These are phyloP conservation scores for Candida caryicola DNA, from an alignment of 805 yeast species.

Conservation along the genomic window DNA sequence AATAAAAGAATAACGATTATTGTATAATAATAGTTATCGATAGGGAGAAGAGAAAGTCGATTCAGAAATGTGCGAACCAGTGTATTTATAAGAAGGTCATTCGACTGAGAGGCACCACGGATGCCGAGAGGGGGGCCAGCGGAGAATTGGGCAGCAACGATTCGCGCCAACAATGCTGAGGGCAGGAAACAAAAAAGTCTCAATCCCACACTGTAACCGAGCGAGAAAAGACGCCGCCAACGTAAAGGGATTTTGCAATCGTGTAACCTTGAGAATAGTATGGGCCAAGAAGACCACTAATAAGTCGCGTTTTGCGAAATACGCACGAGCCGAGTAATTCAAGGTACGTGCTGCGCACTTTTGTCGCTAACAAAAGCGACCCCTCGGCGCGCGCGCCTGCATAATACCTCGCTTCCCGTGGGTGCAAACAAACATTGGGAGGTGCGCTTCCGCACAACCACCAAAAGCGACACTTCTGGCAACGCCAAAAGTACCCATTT, in stretches of 20 bases:
- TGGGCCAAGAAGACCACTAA: background rate
- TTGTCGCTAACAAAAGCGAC: background rate
- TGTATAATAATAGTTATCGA: slow-evolving; percentile 8
- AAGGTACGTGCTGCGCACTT: background rate
- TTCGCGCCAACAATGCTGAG: background rate
- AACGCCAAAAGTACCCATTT: background rate
- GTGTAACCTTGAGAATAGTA: background rate
- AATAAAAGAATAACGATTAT: slow-evolving; percentile 12
- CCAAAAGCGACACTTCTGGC: background rate
- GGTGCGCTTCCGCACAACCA: background rate
- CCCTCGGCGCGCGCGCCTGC: background rate
- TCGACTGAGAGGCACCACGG: background rate
- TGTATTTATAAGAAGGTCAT: slow-evolving; percentile 5
- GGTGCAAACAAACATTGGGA: background rate
- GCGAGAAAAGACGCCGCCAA: background rate
- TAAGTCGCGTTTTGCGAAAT: background rate
- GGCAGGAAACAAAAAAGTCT: background rate
- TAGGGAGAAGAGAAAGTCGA: slow-evolving; percentile 9
- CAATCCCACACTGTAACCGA: background rate
- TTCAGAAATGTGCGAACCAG: slow-evolving; percentile 8
- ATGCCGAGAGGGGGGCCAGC: background rate
- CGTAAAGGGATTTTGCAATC: background rate
- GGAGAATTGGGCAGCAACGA: background rate
- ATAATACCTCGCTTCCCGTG: background rate
- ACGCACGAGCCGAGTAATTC: background rate